Conservation (phyloP, 2,329 filamentous ascomycete genomes). For the Epichloe baconii region DNA sequence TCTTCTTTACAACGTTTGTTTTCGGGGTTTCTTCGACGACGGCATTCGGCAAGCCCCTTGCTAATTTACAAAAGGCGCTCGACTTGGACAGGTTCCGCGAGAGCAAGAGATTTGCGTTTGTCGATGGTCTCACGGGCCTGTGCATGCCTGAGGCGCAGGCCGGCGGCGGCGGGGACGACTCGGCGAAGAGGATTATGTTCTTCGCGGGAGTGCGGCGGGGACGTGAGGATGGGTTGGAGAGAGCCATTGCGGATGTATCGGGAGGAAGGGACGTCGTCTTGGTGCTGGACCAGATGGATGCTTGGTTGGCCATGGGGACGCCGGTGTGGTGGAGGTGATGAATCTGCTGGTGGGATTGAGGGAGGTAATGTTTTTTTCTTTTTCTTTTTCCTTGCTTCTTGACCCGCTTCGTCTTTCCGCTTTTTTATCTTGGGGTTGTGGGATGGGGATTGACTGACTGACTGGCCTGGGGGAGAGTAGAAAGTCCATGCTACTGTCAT, state of each 20-base stretch:
- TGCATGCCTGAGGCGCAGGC: constrained; percentile 26
- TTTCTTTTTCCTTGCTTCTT: background rate
- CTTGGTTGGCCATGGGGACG: constrained; percentile 44
- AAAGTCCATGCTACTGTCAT: constrained; percentile 53
- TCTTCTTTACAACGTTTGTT: background rate
- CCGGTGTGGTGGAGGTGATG: constrained; percentile 33
- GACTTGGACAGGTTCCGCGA: constrained; percentile 50
- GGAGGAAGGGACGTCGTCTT: constrained; percentile 31
- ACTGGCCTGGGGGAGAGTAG: constrained; percentile 20
- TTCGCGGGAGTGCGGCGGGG: constrained; percentile 21
- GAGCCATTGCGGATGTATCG: constrained; percentile 23
- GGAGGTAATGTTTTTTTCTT: constrained; percentile 42
- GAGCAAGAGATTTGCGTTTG: constrained; percentile 52
- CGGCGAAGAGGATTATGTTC: constrained; percentile 9
- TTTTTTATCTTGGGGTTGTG: too few species aligned
- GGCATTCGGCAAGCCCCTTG: background rate
- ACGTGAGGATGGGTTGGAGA: constrained; percentile 27
- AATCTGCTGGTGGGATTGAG: constrained; percentile 46
- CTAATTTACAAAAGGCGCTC: constrained; percentile 40
- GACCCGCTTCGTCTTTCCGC: background rate
- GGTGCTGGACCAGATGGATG: constrained; percentile 52
- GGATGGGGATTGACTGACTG: too few species aligned
- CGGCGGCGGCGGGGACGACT: background rate
- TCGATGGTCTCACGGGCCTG: constrained; percentile 59
- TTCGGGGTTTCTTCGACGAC: background rate